Percentiles rank a stretch among this genome's conserved stretches.
Evolutionary conservation across 2,329 filamentous ascomycete genomes (phyloP).

Genomic region (Pseudocercospora fijiensis): DNA sequence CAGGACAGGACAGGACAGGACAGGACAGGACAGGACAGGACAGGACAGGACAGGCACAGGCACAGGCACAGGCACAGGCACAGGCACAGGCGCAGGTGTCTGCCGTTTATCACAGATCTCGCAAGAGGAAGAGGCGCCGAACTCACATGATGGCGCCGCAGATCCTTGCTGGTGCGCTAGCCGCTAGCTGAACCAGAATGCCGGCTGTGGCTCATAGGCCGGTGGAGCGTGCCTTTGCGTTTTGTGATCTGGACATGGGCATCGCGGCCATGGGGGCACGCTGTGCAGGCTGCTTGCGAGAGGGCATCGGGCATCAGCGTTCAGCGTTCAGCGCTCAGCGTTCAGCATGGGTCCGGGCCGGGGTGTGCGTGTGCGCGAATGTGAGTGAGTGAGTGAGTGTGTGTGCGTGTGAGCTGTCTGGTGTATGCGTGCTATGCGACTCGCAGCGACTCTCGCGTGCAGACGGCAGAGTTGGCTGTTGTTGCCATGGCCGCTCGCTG

Average conservation of each 20-base stretch:
- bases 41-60: too few relatives aligned
- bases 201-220: constrained; percentile 5
- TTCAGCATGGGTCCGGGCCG: background rate
- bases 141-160: background rate
- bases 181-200: constrained; percentile 6
- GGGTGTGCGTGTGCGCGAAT: constrained; percentile 1
- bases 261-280: background rate
- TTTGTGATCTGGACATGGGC: constrained; percentile 6
- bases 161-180: constrained; percentile 1
- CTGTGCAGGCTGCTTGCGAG: background rate
- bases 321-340: too few relatives aligned
- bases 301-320: background rate
- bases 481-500: background rate
- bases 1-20: too few relatives aligned
- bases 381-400: background rate
- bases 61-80: too few relatives aligned
- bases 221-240: constrained; percentile 4
- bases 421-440: too few relatives aligned
- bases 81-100: background rate
- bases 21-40: too few relatives aligned
- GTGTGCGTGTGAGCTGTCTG: background rate
- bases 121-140: background rate
- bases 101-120: constrained; percentile 6
- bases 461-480: background rate
- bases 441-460: constrained; percentile 2